Evolutionary conservation across 805 yeast species (phyloP).

Genomic region (Kazachstania viticola): DNA sequence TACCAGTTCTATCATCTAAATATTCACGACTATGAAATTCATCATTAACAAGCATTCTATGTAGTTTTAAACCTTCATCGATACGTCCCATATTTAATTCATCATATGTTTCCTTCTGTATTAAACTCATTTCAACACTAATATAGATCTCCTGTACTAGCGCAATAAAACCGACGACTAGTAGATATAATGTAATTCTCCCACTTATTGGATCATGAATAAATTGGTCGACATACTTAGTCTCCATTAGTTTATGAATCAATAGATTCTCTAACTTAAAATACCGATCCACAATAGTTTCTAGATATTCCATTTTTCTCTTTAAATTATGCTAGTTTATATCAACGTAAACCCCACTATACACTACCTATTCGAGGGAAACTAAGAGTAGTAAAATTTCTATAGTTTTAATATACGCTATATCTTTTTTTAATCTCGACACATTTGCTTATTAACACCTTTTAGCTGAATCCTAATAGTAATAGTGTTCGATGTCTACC

Average conservation of each 20-base stretch:
- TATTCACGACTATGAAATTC: slow-evolving; percentile 25
- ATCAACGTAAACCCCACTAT: no score
- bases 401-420: no score
- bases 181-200: slow-evolving; percentile 23
- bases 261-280: no score
- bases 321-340: no score
- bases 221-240: slow-evolving; percentile 14
- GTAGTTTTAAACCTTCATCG: slow-evolving; percentile 22
- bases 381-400: no score
- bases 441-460: no score
- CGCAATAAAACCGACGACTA: slow-evolving; percentile 24
- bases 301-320: no score
- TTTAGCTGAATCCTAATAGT: no score
- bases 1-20: slow-evolving; percentile 22
- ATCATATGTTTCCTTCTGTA: slow-evolving; percentile 24
- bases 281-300: no score
- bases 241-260: slow-evolving; percentile 7
- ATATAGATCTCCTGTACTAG: slow-evolving; percentile 25
- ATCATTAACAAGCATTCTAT: slow-evolving; percentile 22
- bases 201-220: slow-evolving; percentile 21
- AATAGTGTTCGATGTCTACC: no score
- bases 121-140: slow-evolving; percentile 24
- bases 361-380: no score
- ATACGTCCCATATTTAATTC: slow-evolving; percentile 22
- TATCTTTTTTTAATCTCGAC: no score